Base-by-base conservation (phyloP, 2,329 filamentous ascomycete species). In the Penicillium olsonii region DNA sequence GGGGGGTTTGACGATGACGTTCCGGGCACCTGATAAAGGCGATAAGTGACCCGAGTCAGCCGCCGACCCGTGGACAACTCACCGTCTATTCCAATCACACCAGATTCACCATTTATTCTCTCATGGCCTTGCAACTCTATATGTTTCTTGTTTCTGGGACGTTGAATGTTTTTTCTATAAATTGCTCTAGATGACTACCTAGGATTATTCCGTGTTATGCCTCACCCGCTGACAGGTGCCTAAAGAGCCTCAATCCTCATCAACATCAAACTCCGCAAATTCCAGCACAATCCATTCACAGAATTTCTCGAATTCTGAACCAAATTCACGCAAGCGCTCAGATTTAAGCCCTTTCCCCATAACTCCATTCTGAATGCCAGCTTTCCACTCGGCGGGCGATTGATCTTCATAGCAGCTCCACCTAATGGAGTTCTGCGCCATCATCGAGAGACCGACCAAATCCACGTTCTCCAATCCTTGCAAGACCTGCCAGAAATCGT, bases 401-500 rank as follows among this genome's bases (percentile, higher is more conserved):
- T 90, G 84, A 60, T 96, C 91, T 66, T 95, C 90, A 61, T 92
- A 95, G 18, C 87, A 87, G 8, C 90, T 87, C 90, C 90, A 97
- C 34, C 89, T 81, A 37, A 97, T 84, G 57, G 90, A 95, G 66
- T 96, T 97, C 78, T 97, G 91, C 0, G 91, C 92, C 60, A 99
- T 78, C 49, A 86, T 88, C 0, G 88, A 92, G 44, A 97, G 73
- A 0, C 92, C 92, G 10, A 89, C 90, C 2, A 97, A 78, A 0
- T 92, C 94, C 12, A 96, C 81, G 64, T 95, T 96, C 51, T 95
- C 87, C 83, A 92, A 94, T 0, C 89, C 92, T 70, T 96, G 91
- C 17, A 96, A 75, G 1, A 88, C 87, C 70, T 95, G 90, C 90
- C 90, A 96, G 71, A 95, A 96, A 72, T 96, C 91, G 70, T 95